phyloP scores from a whole-genome alignment of 2,329 filamentous ascomycete species.

The Rutstroemia sp. region DNA sequence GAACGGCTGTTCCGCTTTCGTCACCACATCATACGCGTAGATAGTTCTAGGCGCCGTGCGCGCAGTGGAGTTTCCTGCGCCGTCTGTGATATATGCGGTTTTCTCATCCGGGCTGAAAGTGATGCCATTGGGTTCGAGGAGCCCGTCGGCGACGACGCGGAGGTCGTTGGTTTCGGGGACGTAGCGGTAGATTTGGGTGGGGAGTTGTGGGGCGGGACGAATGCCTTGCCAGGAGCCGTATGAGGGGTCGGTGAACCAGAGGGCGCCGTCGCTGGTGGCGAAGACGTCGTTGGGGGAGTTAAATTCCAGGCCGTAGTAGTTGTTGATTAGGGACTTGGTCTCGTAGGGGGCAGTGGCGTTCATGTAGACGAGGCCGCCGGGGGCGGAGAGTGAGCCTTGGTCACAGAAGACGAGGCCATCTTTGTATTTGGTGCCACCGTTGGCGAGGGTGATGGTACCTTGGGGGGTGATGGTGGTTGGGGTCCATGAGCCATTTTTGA shows the following conservation, averaged over 20 bases:
- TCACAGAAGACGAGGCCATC: constrained; percentile 15
- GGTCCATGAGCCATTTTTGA: constrained; percentile 38
- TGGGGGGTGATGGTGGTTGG: constrained; percentile 5
- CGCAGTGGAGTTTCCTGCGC: constrained; percentile 31
- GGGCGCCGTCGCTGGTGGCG: constrained; percentile 43
- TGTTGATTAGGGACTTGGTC: constrained; percentile 43
- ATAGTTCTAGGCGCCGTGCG: constrained; percentile 32
- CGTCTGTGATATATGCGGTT: constrained; percentile 47
- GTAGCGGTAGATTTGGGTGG: constrained; percentile 51
- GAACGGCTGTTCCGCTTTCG: constrained; percentile 3
- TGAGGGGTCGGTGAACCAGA: constrained; percentile 56
- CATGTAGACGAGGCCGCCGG: constrained; percentile 14
- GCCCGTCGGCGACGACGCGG: constrained; percentile 48
- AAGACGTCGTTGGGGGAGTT: constrained; percentile 52
- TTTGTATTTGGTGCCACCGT: constrained; percentile 15
- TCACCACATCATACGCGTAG: constrained; percentile 20
- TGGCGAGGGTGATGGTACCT: constrained; percentile 12
- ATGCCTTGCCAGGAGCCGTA: constrained; percentile 54
- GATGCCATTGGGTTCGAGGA: constrained; percentile 48
- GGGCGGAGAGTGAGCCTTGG: constrained; percentile 14
- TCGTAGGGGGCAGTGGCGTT: constrained; percentile 13
- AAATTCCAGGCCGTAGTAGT: constrained; percentile 50
- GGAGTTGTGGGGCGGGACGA: constrained; percentile 43
- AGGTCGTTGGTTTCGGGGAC: constrained; percentile 43
- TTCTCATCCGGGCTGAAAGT: constrained; percentile 47